Base-by-base conservation (phyloP, 768 basidiomycete genomes). In the Boletus huronensis region DNA sequence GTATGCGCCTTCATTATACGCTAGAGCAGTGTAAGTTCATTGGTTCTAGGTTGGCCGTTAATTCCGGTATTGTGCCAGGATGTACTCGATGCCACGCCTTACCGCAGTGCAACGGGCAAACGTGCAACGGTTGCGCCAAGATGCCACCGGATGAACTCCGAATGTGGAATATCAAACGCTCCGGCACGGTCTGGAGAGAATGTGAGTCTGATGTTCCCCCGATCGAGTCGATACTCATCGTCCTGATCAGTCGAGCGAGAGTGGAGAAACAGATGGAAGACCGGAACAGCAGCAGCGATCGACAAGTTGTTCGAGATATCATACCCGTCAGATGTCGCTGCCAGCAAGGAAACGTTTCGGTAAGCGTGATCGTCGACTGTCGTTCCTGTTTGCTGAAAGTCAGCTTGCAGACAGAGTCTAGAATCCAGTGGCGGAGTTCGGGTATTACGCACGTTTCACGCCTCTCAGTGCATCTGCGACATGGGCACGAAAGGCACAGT, bases 391-490 rank as follows among this genome's bases (percentile, higher is more conserved):
- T 31, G 51, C 59, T 58, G 7, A 59, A 49, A 6, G 44, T 52
- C 28, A 6, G 34, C 28, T 31, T 36, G 14, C 40, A 67, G 64
- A 40, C 57, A 61, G 26, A 65, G 77, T 73, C 56, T 68, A 74
- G 55, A 70, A 65, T 55, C 74, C 67, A 57, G 66, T 59, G 48
- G 69, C 64, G 42, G 72, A 1, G 48, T 74, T 57, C 74, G 75
- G 58, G 75, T 82, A 60, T 73, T 85, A 49, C 77, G 80, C 59
- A 83, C 80, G 36, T 87, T 83, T 61, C 81, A 87, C 55, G 78
- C 82, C 52, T 75, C 82, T 3, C 83, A 85, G 55, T 85, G 84
- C 61, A 83, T 87, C 39, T 87, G 85, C 70, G 82, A 87, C 64
- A 70, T 87, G 56, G 85, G 85, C 8, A 75, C 75, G 16, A 82